Evolutionary conservation across 495 filamentous ascomycete genomes (phyloP).

Genomic region (Pyrenopolyporus hunteri): DNA sequence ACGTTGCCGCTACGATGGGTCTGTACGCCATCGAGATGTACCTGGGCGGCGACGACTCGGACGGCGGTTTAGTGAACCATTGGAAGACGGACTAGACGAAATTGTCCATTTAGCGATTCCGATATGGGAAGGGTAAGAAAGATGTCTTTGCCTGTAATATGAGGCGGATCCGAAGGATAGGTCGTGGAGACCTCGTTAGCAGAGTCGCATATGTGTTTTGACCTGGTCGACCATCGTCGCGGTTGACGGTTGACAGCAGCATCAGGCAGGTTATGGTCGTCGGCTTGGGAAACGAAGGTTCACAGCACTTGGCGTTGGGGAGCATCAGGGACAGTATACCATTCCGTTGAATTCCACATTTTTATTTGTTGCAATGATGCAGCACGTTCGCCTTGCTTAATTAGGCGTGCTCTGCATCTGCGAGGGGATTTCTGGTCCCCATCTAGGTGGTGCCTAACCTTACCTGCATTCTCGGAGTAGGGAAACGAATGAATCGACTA

Average conservation of each 20-base stretch:
- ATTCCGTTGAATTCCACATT: constrained; percentile 42
- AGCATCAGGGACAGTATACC: constrained; percentile 45
- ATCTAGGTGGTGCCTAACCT: constrained; percentile 16
- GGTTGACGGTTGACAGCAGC: constrained; percentile 32
- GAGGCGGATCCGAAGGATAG: constrained; percentile 5
- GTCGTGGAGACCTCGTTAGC: constrained; percentile 22
- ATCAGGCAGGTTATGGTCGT: constrained; percentile 40
- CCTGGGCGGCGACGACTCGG: constrained; percentile 77
- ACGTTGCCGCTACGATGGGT: constrained; percentile 83
- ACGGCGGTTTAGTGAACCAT: constrained; percentile 72
- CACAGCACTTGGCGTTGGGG: constrained; percentile 46
- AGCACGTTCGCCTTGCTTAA: constrained; percentile 10
- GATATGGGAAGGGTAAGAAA: constrained; percentile 26
- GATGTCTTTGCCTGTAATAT: constrained; percentile 23
- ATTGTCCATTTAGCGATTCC: background rate
- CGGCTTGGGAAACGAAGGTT: constrained; percentile 43
- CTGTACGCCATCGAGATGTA: constrained; percentile 89
- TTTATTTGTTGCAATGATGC: constrained; percentile 38
- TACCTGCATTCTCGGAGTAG: constrained; percentile 14
- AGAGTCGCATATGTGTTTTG: constrained; percentile 33
- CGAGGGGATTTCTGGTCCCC: background rate
- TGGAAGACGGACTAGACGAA: constrained; percentile 86
- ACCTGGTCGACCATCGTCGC: constrained; percentile 24
- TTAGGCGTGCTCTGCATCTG: constrained; percentile 23
- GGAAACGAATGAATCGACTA: constrained; percentile 7